Percentiles rank a stretch among this genome's conserved stretches.
Evolutionary conservation across 1,139 yeast species (phyloP).

Genomic region (Sugiyamaella xylanicola): DNA sequence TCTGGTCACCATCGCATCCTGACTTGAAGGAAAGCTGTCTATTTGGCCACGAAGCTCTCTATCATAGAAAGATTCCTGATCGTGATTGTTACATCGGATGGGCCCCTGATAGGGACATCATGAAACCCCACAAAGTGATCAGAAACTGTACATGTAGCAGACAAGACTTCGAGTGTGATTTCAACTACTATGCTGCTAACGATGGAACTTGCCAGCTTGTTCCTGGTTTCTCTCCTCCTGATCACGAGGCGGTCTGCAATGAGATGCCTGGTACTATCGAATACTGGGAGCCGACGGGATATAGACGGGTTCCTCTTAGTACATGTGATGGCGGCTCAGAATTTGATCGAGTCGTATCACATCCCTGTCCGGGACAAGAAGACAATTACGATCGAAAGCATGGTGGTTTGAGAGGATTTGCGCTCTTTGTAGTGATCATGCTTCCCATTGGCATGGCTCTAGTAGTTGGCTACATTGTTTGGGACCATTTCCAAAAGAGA

Average conservation of each 20-base stretch:
- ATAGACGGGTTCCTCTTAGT: conserved; percentile 70
- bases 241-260: conserved; percentile 64
- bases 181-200: conserved; percentile 65
- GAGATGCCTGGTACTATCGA: conserved; percentile 58
- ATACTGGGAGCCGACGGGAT: conserved; percentile 79
- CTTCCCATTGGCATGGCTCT: conserved; percentile 63
- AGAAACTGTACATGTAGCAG: conserved; percentile 83
- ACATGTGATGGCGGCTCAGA: conserved; percentile 73
- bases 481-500: conserved; percentile 76
- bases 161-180: conserved; percentile 92
- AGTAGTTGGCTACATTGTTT: conserved; percentile 68
- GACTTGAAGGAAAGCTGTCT: conserved; percentile 61
- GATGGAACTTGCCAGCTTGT: conserved; percentile 90
- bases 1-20: conserved; percentile 80
- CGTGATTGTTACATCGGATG: conserved; percentile 78
- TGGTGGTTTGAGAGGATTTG: conserved; percentile 59
- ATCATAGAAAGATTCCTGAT: conserved; percentile 67
- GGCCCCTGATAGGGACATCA: conserved; percentile 39
- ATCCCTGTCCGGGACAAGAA: conserved; percentile 87
- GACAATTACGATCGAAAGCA: conserved; percentile 60
- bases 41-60: conserved; percentile 84
- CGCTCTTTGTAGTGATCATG: conserved; percentile 54
- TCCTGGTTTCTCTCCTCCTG: conserved; percentile 67
- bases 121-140: conserved; percentile 59
- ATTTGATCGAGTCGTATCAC: conserved; percentile 66